phyloP scores from a whole-genome alignment of 2,329 filamentous ascomycete genomes.

The Ceratocystis alfenasii region DNA sequence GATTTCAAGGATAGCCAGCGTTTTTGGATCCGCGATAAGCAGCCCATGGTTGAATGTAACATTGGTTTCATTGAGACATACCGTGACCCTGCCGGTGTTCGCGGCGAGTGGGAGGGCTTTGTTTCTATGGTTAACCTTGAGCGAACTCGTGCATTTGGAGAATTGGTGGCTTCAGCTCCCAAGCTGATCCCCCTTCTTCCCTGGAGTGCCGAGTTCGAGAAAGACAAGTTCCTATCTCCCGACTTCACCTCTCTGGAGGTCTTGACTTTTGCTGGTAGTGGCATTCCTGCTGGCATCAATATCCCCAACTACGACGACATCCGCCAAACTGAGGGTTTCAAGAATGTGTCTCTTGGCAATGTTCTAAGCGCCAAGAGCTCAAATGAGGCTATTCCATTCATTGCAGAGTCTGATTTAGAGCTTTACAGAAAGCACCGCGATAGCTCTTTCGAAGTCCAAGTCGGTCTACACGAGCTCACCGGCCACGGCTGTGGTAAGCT shows the following conservation, averaged over 20 bases:
- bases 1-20: conserved; percentile 71
- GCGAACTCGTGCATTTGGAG: conserved; percentile 74
- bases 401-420: conserved; percentile 62
- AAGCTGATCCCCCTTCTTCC: conserved; percentile 78
- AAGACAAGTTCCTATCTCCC: conserved; percentile 87
- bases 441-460: conserved; percentile 84
- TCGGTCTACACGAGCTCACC: conserved; percentile 80
- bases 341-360: conserved; percentile 88
- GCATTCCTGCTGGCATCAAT: conserved; percentile 57
- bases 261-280: conserved; percentile 57
- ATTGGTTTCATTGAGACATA: conserved; percentile 81
- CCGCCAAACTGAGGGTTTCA: conserved; percentile 74
- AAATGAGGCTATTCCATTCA: conserved; percentile 85
- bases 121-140: conserved; percentile 51
- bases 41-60: conserved; percentile 67
- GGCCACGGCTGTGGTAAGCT: conserved; percentile 89
- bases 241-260: conserved; percentile 95
- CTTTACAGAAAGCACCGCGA: conserved; percentile 76
- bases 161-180: conserved; percentile 70
- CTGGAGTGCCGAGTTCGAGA: conserved; percentile 82
- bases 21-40: conserved; percentile 72
- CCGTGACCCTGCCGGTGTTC: conserved; percentile 66
- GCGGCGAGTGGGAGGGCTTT: conserved; percentile 79
- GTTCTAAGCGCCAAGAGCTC: conserved; percentile 83
- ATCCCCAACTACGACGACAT: conserved; percentile 66